phyloP scores from a whole-genome alignment of 148 eudicot genomes.

The Vaccinium myrtillus region DNA sequence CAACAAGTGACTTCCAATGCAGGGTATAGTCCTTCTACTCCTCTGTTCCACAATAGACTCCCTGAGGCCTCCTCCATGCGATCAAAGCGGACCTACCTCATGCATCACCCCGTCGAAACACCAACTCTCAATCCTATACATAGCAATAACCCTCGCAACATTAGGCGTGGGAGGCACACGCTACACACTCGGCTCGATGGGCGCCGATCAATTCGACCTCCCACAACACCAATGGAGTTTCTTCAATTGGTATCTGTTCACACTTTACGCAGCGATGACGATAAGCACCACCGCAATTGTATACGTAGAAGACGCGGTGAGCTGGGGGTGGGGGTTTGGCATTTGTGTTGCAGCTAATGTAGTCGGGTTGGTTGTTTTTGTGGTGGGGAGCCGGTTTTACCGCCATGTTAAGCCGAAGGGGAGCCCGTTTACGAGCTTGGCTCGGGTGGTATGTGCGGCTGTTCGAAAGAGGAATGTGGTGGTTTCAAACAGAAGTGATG shows the following conservation, averaged over 20 bases:
- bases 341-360: constrained; percentile 25
- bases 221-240: constrained; percentile 31
- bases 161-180: constrained; percentile 43
- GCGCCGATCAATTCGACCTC: constrained; percentile 39
- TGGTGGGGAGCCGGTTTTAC: constrained; percentile 33
- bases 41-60: constrained; percentile 27
- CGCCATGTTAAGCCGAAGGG: constrained; percentile 30
- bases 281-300: constrained; percentile 35
- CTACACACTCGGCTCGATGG: constrained; percentile 40
- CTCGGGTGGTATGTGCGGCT: constrained; percentile 38
- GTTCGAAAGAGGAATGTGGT: constrained; percentile 29
- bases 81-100: constrained; percentile 5
- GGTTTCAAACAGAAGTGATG: constrained; percentile 19
- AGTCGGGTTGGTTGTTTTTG: constrained; percentile 30
- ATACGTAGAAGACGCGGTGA: constrained; percentile 15
- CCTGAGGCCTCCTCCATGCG: constrained; percentile 33
- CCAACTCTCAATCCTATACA: constrained; percentile 29
- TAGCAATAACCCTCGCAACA: constrained; percentile 25
- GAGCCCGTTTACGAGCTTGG: constrained; percentile 39
- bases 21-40: constrained; percentile 1
- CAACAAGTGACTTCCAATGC: background rate
- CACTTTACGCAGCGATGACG: constrained; percentile 13
- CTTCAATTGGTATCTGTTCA: constrained; percentile 45
- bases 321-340: constrained; percentile 36
- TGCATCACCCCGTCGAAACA: constrained; percentile 24